These are phyloP conservation scores for Nyctanthes arbortristis DNA, from an alignment of 257 asterid genomes.

Conservation along the genomic window DNA sequence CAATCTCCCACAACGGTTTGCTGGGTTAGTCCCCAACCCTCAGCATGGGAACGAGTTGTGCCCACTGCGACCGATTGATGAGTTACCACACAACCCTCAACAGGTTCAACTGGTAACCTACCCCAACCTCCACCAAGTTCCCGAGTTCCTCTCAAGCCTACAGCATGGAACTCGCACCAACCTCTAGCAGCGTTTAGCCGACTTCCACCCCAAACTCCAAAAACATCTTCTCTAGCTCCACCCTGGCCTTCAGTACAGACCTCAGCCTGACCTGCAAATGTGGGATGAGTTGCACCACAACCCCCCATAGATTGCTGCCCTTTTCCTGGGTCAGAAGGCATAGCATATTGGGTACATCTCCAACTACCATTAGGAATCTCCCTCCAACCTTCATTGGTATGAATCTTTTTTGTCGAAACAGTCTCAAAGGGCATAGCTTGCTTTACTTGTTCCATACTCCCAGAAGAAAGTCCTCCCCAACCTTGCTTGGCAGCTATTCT, in stretches of 20 bases:
- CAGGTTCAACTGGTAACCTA: not conserved
- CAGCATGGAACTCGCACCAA: no score
- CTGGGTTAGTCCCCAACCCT: not conserved
- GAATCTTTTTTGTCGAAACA: slow-evolving; percentile 28
- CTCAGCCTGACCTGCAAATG: no score
- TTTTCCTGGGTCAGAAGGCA: not conserved
- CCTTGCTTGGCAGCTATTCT: slow-evolving; percentile 5
- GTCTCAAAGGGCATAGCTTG: slow-evolving; percentile 24
- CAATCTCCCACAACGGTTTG: slow-evolving; percentile 14
- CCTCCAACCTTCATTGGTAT: slow-evolving; percentile 33
- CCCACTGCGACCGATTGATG: slow-evolving; percentile 5
- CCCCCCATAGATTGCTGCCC: not conserved
- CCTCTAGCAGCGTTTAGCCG: no score
- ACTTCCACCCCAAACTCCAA: not conserved
- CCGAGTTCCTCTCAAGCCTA: slow-evolving; percentile 13
- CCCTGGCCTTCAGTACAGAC: no score
- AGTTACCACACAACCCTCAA: slow-evolving; percentile 9
- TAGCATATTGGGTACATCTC: not conserved
- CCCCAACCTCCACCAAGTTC: slow-evolving; percentile 18
- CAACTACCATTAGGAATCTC: not conserved
- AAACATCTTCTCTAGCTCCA: not conserved
- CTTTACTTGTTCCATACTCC: slow-evolving; percentile 15
- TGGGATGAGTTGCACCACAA: not conserved
- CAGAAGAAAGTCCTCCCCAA: not conserved
- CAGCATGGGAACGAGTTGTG: slow-evolving; percentile 13